Percentiles rank a stretch among this genome's conserved stretches.
These are phyloP conservation scores for Ormosia semicastrata DNA, from an alignment of 306 rosid genomes.

Conservation along the genomic window DNA sequence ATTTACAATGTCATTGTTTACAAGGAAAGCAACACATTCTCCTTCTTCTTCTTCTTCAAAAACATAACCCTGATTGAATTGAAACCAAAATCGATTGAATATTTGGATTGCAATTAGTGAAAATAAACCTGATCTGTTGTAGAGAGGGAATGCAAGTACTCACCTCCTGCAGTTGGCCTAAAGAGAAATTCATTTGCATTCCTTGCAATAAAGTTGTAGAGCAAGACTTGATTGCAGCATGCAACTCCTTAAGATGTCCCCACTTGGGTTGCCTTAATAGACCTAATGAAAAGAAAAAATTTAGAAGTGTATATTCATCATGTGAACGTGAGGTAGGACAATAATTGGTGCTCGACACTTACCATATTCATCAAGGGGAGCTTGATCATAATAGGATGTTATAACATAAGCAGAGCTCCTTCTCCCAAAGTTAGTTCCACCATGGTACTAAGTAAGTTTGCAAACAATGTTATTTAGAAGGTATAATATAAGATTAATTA, in stretches of 20 bases:
- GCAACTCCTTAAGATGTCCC: conserved; percentile 72
- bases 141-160: conserved; percentile 2
- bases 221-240: conserved; percentile 55
- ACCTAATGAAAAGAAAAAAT: conserved; percentile 38
- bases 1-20: conserved; percentile 41
- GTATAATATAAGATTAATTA: background rate
- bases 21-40: conserved; percentile 65
- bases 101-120: background rate
- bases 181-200: conserved; percentile 42
- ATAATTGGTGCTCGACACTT: background rate
- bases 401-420: conserved; percentile 51
- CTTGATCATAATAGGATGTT: conserved; percentile 68
- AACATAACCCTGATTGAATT: conserved; percentile 46
- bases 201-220: conserved; percentile 60
- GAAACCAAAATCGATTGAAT: background rate
- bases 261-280: conserved; percentile 68
- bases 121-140: background rate
- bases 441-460: conserved; percentile 57
- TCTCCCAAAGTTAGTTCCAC: conserved; percentile 84
- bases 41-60: conserved; percentile 49
- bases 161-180: conserved; percentile 62
- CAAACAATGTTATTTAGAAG: conserved; percentile 12
- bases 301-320: background rate
- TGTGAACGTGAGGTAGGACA: background rate
- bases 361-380: conserved; percentile 89